Conservation (phyloP, 345 rosid species). For the Murraya koenigii region DNA sequence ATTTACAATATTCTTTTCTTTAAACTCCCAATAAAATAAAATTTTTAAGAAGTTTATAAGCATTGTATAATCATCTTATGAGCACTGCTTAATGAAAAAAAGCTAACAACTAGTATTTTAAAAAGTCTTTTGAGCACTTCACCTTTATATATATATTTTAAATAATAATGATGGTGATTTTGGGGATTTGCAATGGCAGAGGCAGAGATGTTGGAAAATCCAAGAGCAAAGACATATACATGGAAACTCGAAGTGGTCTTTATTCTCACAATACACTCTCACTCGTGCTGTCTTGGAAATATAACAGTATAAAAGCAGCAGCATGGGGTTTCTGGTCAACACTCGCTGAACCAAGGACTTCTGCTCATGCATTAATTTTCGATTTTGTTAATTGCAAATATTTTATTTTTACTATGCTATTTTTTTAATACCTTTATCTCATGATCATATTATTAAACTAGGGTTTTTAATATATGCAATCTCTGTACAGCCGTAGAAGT, state of each 20-base stretch:
- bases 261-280: constrained; percentile 11
- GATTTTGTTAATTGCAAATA: background rate
- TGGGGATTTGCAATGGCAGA: constrained; percentile 33
- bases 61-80: no score
- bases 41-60: no score
- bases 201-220: constrained; percentile 38
- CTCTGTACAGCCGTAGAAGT: background rate
- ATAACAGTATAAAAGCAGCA: background rate
- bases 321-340: constrained; percentile 26
- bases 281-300: constrained; percentile 54
- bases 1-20: no score
- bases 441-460: background rate
- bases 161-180: background rate
- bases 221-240: constrained; percentile 24
- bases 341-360: background rate
- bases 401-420: background rate
- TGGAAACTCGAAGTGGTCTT: constrained; percentile 35
- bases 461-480: background rate
- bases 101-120: background rate
- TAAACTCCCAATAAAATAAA: no score
- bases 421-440: background rate
- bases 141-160: background rate
- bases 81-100: background rate
- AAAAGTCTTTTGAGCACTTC: background rate
- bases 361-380: constrained; percentile 2